Conservation (phyloP, 2,329 filamentous ascomycete genomes). For the Dothideomycetidae sp. region DNA sequence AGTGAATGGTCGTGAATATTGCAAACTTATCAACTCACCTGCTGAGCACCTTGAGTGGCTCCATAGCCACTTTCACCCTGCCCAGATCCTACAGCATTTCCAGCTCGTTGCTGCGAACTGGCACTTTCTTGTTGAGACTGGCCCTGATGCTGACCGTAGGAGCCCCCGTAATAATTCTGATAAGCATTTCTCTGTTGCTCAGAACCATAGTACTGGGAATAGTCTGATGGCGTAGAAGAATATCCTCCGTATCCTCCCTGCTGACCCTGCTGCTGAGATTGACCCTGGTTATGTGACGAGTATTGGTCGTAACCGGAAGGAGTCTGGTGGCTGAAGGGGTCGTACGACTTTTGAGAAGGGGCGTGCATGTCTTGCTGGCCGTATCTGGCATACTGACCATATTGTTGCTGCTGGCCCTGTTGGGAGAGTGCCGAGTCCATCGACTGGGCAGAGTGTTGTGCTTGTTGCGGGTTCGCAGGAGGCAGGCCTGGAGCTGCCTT, state of each 20-base stretch:
- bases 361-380: conserved; percentile 39
- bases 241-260: conserved; percentile 49
- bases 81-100: conserved; percentile 56
- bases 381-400: conserved; percentile 58
- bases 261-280: conserved; percentile 34
- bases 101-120: conserved; percentile 58
- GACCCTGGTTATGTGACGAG: conserved; percentile 34
- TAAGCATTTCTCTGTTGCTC: conserved; percentile 63
- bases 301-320: conserved; percentile 36
- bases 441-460: conserved; percentile 23
- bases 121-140: conserved; percentile 56
- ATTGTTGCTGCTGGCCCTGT: conserved; percentile 30
- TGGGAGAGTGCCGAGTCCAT: conserved; percentile 42
- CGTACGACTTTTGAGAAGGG: conserved; percentile 69
- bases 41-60: conserved; percentile 46
- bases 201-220: conserved; percentile 71
- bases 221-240: conserved; percentile 64
- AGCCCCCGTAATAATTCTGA: conserved; percentile 46
- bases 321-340: conserved; percentile 69
- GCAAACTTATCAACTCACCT: conserved; percentile 16
- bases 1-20: conserved; percentile 18
- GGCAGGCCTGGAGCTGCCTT: conserved; percentile 49
- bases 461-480: conserved; percentile 41
- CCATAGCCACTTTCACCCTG: conserved; percentile 47
- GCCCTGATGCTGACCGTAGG: conserved; percentile 32